A percentile compares a stretch with the other conserved stretches of the same genome.
phyloP scores from a whole-genome alignment of 345 rosid species.

The Salix udensis region DNA sequence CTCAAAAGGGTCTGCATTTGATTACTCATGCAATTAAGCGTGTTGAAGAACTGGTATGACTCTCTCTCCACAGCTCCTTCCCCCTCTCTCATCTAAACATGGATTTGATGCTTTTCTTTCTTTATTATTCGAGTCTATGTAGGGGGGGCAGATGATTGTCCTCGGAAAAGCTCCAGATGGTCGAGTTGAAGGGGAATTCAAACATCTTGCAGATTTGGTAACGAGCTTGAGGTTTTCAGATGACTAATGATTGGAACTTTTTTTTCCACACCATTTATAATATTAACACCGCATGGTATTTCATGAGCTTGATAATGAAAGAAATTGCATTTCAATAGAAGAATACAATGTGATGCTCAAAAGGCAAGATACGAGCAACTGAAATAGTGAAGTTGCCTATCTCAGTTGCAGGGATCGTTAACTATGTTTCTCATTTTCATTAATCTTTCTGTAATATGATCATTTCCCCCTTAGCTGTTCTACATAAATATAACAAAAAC shows the following conservation, averaged over 20 bases:
- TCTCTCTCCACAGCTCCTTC: not conserved
- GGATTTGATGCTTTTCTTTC: slow-evolving; percentile 2
- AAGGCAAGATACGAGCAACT: not conserved
- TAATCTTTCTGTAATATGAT: not conserved
- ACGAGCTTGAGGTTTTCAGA: slow-evolving; percentile 1
- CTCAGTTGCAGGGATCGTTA: not conserved
- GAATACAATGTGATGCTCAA: not conserved
- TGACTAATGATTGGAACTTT: slow-evolving; percentile 1
- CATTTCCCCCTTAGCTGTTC: not conserved
- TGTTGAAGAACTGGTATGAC: slow-evolving; percentile 43
- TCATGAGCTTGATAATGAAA: not conserved
- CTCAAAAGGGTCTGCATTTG: slow-evolving; percentile 66
- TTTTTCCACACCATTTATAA: not conserved
- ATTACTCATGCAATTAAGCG: slow-evolving; percentile 47
- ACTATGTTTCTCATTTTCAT: not conserved
- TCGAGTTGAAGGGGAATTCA: slow-evolving; percentile 45
- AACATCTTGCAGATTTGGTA: slow-evolving; percentile 47
- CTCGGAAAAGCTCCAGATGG: slow-evolving; percentile 50
- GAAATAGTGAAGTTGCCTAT: not conserved
- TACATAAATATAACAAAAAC: not conserved
- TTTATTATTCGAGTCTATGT: slow-evolving; percentile 8
- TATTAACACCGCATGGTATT: not conserved
- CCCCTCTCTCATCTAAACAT: not conserved
- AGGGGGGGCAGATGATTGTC: slow-evolving; percentile 62
- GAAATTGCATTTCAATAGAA: not conserved